phyloP scores from a whole-genome alignment of 129 eudicot genomes.

The Arctium minus region DNA sequence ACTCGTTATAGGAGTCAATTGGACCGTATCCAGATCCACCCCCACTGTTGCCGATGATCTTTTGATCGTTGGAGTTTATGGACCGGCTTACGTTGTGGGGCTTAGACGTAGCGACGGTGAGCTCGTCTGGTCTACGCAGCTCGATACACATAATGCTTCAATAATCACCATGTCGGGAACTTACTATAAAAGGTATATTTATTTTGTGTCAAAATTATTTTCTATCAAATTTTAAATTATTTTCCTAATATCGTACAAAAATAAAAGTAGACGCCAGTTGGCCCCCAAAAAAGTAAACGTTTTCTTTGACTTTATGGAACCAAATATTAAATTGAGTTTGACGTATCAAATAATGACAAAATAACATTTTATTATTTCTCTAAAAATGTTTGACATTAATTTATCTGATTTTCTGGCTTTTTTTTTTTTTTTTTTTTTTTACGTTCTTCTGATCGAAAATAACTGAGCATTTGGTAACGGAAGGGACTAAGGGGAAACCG shows the following conservation, averaged over 20 bases:
- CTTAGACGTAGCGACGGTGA: slow-evolving; percentile 39
- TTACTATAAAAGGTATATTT: slow-evolving; percentile 30
- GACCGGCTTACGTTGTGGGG: slow-evolving; percentile 52
- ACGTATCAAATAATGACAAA: not conserved
- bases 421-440: not conserved
- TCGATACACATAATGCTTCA: slow-evolving; percentile 36
- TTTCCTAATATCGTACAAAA: not conserved
- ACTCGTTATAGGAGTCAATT: slow-evolving; percentile 3
- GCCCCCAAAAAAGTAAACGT: not conserved
- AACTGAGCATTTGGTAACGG: not conserved
- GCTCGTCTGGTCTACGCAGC: slow-evolving; percentile 54
- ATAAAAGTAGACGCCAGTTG: not conserved
- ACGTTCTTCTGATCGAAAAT: not conserved
- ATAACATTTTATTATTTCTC: too few species aligned
- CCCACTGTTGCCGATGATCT: slow-evolving; percentile 46
- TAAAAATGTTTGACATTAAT: not conserved
- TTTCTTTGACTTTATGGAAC: not conserved
- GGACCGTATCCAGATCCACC: slow-evolving; percentile 46
- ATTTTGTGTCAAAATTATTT: not conserved
- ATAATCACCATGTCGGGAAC: slow-evolving; percentile 67
- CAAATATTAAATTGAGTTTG: not conserved
- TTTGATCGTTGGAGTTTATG: slow-evolving; percentile 49
- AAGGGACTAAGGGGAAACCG: not conserved
- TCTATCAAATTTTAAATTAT: not conserved
- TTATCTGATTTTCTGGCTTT: not conserved